phyloP scores from a whole-genome alignment of 768 basidiomycete species.

The Rhodotorula babjevae region DNA sequence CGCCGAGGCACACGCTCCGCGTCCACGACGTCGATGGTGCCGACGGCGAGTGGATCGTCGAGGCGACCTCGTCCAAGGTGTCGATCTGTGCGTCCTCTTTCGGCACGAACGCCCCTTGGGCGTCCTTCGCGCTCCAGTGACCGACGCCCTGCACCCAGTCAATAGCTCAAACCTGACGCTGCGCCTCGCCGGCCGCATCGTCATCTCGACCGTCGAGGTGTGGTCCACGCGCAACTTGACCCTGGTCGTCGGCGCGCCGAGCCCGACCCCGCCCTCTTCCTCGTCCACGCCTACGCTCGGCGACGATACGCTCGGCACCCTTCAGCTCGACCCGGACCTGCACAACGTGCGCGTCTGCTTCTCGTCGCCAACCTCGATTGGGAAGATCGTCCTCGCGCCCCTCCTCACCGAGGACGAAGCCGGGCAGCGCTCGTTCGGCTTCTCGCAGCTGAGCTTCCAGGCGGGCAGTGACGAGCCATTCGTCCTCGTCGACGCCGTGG shows the following conservation, averaged over 20 bases:
- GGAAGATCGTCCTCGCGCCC: slow-evolving; percentile 16
- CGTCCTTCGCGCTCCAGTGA: not conserved
- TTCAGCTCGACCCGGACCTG: slow-evolving; percentile 26
- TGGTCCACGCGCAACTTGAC: not conserved
- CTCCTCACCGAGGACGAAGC: not conserved
- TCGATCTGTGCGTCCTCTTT: slow-evolving; percentile 16
- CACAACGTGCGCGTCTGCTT: slow-evolving; percentile 3
- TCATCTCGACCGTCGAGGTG: slow-evolving; percentile 28
- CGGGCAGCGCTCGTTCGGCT: not conserved
- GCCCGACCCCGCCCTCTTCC: not conserved
- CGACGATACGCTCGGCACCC: not conserved
- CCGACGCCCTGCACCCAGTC: not conserved
- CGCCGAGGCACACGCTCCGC: slow-evolving; percentile 13
- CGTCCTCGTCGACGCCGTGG: slow-evolving; percentile 3
- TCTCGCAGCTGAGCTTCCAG: not conserved
- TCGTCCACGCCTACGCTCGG: too few species aligned
- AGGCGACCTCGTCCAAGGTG: slow-evolving; percentile 5
- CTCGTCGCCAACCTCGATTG: not conserved
- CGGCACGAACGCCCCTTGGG: too few species aligned
- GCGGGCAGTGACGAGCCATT: not conserved
- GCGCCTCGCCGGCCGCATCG: slow-evolving; percentile 3
- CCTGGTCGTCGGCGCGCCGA: not conserved
- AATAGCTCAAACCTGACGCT: slow-evolving; percentile 26
- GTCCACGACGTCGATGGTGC: slow-evolving; percentile 22
- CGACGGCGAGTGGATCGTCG: not conserved